Evolutionary conservation across 2,329 filamentous ascomycete species (phyloP).

Genomic region (Botrytis pseudocinerea): DNA sequence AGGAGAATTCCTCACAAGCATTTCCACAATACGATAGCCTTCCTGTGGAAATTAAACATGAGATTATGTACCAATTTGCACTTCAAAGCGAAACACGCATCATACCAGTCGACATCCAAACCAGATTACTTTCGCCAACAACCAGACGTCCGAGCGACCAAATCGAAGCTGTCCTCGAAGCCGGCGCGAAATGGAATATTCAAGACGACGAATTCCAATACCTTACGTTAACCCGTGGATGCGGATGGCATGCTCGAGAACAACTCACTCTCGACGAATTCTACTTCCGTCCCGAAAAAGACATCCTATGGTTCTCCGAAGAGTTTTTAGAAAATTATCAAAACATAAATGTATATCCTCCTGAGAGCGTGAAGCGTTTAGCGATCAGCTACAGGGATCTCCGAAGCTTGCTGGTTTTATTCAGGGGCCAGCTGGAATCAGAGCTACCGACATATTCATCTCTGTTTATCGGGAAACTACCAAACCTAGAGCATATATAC

Average conservation of each 20-base stretch:
- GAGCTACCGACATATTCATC: background rate
- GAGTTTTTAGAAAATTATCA: background rate
- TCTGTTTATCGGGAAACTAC: background rate
- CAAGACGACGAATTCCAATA: background rate
- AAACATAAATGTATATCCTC: background rate
- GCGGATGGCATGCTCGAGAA: background rate
- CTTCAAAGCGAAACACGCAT: background rate
- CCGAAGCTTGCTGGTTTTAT: background rate
- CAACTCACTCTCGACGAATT: background rate
- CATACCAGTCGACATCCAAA: background rate
- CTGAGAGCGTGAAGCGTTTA: background rate
- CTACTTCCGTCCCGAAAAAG: background rate
- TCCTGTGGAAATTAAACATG: background rate
- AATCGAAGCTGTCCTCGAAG: background rate
- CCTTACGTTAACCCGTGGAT: background rate
- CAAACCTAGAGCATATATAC: background rate
- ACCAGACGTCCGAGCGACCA: background rate
- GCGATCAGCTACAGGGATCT: background rate
- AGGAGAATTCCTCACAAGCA: background rate
- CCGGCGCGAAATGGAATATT: background rate
- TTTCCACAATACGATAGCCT: background rate
- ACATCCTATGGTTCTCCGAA: background rate
- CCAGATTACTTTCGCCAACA: background rate
- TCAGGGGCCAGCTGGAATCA: fast-evolving
- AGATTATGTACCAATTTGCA: background rate